These are phyloP conservation scores for Fusarium abutilonis DNA, from an alignment of 2,329 filamentous ascomycete species.

Conservation along the genomic window DNA sequence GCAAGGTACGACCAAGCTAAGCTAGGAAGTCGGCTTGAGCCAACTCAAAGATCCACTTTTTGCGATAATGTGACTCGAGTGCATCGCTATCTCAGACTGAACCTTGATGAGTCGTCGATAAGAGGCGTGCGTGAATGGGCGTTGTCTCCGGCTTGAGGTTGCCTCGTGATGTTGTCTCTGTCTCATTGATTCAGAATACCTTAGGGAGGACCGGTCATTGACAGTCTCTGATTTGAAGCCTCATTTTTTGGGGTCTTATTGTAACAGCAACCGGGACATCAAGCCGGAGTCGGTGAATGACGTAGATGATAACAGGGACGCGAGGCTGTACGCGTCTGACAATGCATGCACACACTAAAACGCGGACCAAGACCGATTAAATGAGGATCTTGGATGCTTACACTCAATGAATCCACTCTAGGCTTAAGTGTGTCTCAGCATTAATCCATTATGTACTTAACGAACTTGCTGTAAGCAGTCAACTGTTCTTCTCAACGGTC, in stretches of 20 bases:
- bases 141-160: constrained; percentile 5
- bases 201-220: neutral
- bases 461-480: neutral
- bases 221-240: neutral
- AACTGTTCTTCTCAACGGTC: neutral
- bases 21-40: constrained; percentile 22
- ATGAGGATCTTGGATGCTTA: constrained; percentile 6
- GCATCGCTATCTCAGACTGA: constrained; percentile 20
- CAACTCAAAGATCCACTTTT: constrained; percentile 29
- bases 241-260: neutral
- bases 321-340: constrained; percentile 27
- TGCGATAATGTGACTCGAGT: constrained; percentile 41
- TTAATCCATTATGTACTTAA: neutral
- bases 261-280: neutral
- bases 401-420: neutral
- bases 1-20: constrained; percentile 11
- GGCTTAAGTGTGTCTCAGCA: constrained; percentile 3
- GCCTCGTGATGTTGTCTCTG: constrained; percentile 5
- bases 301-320: constrained; percentile 21
- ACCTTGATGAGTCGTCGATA: constrained; percentile 44
- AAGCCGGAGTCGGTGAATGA: constrained; percentile 19
- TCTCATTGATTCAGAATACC: neutral
- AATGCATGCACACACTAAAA: constrained; percentile 35
- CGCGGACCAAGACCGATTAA: constrained; percentile 22
- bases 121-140: constrained; percentile 28